Conservation (phyloP, 1,139 yeast genomes). For the Candida sojae region DNA sequence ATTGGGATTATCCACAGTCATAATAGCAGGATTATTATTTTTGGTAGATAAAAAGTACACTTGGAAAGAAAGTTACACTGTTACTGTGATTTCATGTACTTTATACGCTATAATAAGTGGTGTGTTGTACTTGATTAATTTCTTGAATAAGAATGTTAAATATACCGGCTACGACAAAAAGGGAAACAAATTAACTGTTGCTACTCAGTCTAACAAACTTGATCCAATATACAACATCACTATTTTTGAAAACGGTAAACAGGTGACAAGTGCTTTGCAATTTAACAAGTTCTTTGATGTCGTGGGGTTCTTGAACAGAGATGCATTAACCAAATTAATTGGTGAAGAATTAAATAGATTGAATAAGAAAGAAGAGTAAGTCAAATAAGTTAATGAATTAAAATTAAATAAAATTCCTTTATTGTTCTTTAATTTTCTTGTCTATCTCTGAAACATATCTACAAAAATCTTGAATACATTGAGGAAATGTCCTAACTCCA, state of each 20-base stretch:
- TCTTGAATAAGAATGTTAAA: constrained; percentile 50
- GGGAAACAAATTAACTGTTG: constrained; percentile 36
- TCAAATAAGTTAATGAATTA: constrained; percentile 4
- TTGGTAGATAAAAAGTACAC: constrained; percentile 63
- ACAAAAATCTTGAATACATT: constrained; percentile 40
- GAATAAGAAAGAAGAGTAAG: constrained; percentile 17
- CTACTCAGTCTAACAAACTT: constrained; percentile 39
- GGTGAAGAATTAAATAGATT: constrained; percentile 26
- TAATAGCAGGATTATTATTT: constrained; percentile 66
- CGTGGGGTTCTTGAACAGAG: constrained; percentile 47
- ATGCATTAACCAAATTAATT: constrained; percentile 35
- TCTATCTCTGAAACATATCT: constrained; percentile 61
- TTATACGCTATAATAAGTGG: constrained; percentile 59
- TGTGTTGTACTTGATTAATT: constrained; percentile 47
- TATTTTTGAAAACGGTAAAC: constrained; percentile 29
- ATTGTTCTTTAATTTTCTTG: constrained; percentile 22
- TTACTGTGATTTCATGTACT: constrained; percentile 37
- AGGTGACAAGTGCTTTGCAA: constrained; percentile 22
- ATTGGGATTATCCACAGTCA: constrained; percentile 68
- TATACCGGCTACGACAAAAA: constrained; percentile 55
- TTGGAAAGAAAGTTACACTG: constrained; percentile 39
- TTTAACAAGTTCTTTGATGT: constrained; percentile 50
- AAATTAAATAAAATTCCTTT: background rate
- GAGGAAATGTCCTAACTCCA: constrained; percentile 54
- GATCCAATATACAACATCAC: constrained; percentile 47